Evolutionary conservation across 768 basidiomycete genomes (phyloP), one percentile per base, ranked within the genome.

Genomic region (Suillus lakei): DNA sequence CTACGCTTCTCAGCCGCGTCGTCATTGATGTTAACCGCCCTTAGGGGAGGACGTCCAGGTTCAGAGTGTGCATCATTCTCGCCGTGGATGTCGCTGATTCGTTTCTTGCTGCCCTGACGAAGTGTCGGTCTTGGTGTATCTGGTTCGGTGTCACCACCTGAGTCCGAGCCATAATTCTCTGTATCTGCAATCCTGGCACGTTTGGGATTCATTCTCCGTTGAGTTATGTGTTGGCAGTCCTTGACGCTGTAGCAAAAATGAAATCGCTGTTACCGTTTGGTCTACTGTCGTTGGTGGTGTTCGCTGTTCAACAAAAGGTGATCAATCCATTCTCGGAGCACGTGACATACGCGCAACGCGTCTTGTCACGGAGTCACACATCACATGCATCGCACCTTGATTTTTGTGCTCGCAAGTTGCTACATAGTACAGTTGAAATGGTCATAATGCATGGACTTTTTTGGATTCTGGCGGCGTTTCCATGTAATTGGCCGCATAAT

Each of bases 1-100:
- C 89, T 83, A 58, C 94, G 85, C 75, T 94, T 95, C 81, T 96
- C 95, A 0, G 93, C 93, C 3, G 85, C 86, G 77, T 96, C 95
- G 73, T 96, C 94, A 76, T 96, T 96, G 50, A 88, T 78, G 68
- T 79, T 83, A 60, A 82, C 80, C 26, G 77, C 58, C 64, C 69
- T 72, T 65, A 73, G 66, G 15, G 77, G 77, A 81, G 84, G 66
- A 83, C 89, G 70, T 46, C 79, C 76, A 5, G 74, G 53, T 46
- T 83, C 72, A 18, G 74, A 71, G 6, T 70, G 68, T 44, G 70
- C 72, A 59, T 76, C 74, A 15, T 70, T 66, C 12, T 83, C 85
- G 39, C 80, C 79, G 54, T 85, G 79, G 39, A 76, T 80, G 66
- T 92, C 91, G 72, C 82, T 86, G 61, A 83, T 77, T 56, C 73